These are phyloP conservation scores for Rhynchosporium agropyri DNA, from an alignment of 2,329 filamentous ascomycete species.

Conservation along the genomic window DNA sequence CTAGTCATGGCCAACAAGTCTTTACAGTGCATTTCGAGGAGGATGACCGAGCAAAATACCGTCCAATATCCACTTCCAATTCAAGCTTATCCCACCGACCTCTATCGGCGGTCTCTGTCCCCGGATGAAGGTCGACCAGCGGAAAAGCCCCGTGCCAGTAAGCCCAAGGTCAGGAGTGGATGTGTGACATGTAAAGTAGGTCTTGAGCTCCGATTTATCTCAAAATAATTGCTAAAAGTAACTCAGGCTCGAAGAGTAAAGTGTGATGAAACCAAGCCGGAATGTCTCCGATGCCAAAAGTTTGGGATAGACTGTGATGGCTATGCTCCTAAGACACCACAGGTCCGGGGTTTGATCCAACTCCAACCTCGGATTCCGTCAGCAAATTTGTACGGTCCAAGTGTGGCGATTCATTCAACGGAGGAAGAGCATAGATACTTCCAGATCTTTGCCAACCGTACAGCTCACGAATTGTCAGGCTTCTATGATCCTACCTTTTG, in stretches of 20 bases:
- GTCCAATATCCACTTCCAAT: conserved; percentile 10
- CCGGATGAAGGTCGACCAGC: conserved; percentile 26
- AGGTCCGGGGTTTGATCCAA: conserved; percentile 24
- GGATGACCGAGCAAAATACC: conserved; percentile 12
- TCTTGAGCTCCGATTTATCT: not conserved
- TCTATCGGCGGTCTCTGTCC: conserved; percentile 29
- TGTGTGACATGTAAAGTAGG: conserved; percentile 70
- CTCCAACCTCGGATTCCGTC: conserved; percentile 41
- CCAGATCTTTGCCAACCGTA: conserved; percentile 60
- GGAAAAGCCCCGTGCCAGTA: conserved; percentile 38
- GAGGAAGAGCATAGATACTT: conserved; percentile 62
- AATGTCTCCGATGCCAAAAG: conserved; percentile 62
- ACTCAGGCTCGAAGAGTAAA: conserved; percentile 59
- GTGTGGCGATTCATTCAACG: conserved; percentile 51
- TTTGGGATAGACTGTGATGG: conserved; percentile 63
- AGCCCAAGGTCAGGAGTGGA: conserved; percentile 64
- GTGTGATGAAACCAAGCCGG: conserved; percentile 65
- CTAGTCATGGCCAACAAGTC: conserved; percentile 13
- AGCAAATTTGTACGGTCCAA: conserved; percentile 31
- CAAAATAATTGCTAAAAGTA: conserved; percentile 22
- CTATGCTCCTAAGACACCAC: conserved; percentile 48
- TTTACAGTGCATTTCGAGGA: conserved; percentile 1
- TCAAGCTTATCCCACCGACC: conserved; percentile 26
- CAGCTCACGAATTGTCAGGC: conserved; percentile 64
- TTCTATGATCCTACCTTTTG: conserved; percentile 68